Conservation (phyloP, 129 eudicot genomes). For the Escallonia rubra region DNA sequence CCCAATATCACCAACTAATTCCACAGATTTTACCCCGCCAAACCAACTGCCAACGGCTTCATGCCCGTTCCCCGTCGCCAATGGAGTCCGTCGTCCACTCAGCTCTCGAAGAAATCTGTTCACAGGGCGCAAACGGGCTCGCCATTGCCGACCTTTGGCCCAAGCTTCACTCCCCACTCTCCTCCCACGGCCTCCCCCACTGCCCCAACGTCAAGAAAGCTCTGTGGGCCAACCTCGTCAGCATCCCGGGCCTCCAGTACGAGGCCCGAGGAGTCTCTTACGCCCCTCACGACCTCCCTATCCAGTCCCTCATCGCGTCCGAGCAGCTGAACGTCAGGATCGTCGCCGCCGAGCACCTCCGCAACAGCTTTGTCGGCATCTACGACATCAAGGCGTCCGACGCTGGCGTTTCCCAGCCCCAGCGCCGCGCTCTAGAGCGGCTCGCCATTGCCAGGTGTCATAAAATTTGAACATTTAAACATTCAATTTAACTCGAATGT, state of each 20-base stretch:
- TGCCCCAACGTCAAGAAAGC: conserved; percentile 59
- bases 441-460: conserved; percentile 77
- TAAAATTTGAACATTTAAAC: no score
- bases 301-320: conserved; percentile 36
- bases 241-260: conserved; percentile 49
- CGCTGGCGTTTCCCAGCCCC: conserved; percentile 28
- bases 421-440: conserved; percentile 56
- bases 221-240: conserved; percentile 56
- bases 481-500: no score
- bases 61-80: not conserved
- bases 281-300: conserved; percentile 22
- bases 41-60: not conserved
- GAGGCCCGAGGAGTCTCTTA: conserved; percentile 20
- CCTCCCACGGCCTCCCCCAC: conserved; percentile 39
- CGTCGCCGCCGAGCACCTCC: conserved; percentile 53
- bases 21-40: conserved; percentile 9
- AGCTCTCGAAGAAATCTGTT: conserved; percentile 81
- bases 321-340: conserved; percentile 51
- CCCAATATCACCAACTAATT: not conserved
- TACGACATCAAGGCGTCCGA: conserved; percentile 57
- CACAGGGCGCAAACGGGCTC: conserved; percentile 45
- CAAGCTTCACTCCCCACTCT: conserved; percentile 36
- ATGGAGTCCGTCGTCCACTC: conserved; percentile 63
- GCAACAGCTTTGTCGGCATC: conserved; percentile 60
- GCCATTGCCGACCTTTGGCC: conserved; percentile 46